These are phyloP conservation scores for Hordeum vulgare DNA, from an alignment of 176 grass and related monocot genomes.

Conservation along the genomic window DNA sequence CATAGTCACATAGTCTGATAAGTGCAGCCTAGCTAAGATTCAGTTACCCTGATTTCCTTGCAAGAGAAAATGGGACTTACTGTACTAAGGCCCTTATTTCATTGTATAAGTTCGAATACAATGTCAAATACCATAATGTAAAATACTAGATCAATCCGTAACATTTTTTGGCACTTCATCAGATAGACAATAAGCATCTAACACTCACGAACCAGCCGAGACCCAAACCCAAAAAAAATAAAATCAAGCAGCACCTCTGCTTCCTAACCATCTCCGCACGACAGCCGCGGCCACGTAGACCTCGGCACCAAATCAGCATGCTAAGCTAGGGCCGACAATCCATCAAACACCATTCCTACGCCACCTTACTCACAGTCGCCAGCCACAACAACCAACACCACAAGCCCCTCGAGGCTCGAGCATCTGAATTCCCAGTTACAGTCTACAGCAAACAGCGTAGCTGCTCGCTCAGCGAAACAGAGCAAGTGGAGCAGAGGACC, in stretches of 20 bases:
- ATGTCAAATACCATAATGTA: background rate
- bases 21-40: constrained; percentile 9
- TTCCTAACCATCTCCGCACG: background rate
- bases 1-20: too few species aligned
- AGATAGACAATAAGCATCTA: background rate
- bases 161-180: background rate
- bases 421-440: background rate
- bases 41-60: background rate
- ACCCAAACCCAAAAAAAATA: background rate
- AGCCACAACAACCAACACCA: background rate
- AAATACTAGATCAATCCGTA: background rate
- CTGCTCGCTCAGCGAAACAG: background rate
- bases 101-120: background rate
- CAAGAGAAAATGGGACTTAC: background rate
- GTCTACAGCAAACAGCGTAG: background rate
- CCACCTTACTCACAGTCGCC: background rate
- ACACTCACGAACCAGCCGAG: background rate
- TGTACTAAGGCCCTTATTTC: background rate
- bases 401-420: background rate
- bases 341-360: background rate
- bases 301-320: background rate
- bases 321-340: background rate
- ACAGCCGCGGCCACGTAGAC: background rate
- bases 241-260: background rate
- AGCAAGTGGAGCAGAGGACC: background rate